Conservation (phyloP, 345 rosid genomes). For the Lepidium didymum region DNA sequence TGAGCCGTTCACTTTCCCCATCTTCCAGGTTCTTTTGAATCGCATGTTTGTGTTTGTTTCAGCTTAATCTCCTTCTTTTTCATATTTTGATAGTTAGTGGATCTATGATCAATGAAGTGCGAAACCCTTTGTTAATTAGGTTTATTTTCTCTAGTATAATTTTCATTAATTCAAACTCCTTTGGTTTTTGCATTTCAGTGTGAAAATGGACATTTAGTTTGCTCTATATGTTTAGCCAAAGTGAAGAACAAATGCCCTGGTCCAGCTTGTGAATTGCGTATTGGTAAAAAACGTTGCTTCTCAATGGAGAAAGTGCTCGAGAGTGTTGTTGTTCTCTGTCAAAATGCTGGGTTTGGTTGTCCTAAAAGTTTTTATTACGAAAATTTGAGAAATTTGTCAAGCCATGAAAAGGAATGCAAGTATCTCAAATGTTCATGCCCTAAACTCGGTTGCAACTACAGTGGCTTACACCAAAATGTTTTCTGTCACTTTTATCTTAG, state of each 20-base stretch:
- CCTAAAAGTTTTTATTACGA: background rate
- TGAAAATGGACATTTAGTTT: background rate
- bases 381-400: background rate
- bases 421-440: background rate
- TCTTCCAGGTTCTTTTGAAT: background rate
- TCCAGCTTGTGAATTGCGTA: background rate
- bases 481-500: background rate
- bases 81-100: too few species aligned
- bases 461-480: background rate
- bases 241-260: background rate
- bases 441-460: background rate
- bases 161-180: background rate
- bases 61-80: too few species aligned
- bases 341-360: background rate
- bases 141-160: background rate
- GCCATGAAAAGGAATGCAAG: background rate
- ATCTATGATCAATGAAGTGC: background rate
- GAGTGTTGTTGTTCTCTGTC: background rate
- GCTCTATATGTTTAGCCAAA: background rate
- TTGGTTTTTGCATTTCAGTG: background rate
- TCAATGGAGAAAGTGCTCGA: background rate
- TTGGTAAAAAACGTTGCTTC: background rate
- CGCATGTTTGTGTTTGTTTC: background rate
- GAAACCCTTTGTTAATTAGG: background rate
- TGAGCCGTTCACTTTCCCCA: background rate